These are phyloP conservation scores for Sutorius eximius DNA, from an alignment of 1,284 basidiomycete genomes.

Conservation along the genomic window DNA sequence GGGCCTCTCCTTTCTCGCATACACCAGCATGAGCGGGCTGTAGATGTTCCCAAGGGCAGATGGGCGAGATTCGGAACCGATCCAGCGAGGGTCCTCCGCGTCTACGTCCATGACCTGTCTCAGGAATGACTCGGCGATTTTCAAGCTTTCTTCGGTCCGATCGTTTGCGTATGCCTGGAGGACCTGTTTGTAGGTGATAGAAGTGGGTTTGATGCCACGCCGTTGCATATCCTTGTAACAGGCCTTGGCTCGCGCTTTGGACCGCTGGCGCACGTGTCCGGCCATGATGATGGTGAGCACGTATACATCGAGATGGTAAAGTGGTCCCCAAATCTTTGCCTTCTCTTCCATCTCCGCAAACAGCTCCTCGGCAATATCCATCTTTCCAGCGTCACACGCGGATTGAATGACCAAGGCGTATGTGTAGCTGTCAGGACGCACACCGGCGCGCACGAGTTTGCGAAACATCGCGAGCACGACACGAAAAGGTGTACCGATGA, in stretches of 20 bases:
- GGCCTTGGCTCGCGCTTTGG: slow-evolving; percentile 59
- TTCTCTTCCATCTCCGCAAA: slow-evolving; percentile 66
- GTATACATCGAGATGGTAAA: slow-evolving; percentile 53
- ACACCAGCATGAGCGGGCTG: slow-evolving; percentile 62
- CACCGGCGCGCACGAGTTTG: slow-evolving; percentile 48
- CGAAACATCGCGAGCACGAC: slow-evolving; percentile 68
- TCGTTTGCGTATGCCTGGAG: slow-evolving; percentile 60
- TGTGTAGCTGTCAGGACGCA: slow-evolving; percentile 63
- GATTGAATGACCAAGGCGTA: slow-evolving; percentile 83
- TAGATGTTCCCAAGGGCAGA: slow-evolving; percentile 57
- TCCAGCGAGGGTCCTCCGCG: slow-evolving; percentile 40
- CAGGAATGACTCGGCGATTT: slow-evolving; percentile 64
- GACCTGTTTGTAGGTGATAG: slow-evolving; percentile 74
- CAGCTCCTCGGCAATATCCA: slow-evolving; percentile 68
- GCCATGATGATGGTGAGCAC: slow-evolving; percentile 85
- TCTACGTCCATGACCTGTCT: slow-evolving; percentile 44
- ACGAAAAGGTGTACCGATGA: slow-evolving; percentile 75
- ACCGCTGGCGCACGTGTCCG: slow-evolving; percentile 66
- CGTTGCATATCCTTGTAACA: slow-evolving; percentile 76
- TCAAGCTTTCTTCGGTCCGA: slow-evolving; percentile 47
- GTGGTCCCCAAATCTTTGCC: slow-evolving; percentile 36
- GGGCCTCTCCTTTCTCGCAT: slow-evolving; percentile 48
- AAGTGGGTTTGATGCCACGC: slow-evolving; percentile 67
- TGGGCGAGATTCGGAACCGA: slow-evolving; percentile 39
- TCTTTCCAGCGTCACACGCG: slow-evolving; percentile 73